Evolutionary conservation across 1,284 basidiomycete genomes (phyloP).

Genomic region (Ceratobasidium sp.): DNA sequence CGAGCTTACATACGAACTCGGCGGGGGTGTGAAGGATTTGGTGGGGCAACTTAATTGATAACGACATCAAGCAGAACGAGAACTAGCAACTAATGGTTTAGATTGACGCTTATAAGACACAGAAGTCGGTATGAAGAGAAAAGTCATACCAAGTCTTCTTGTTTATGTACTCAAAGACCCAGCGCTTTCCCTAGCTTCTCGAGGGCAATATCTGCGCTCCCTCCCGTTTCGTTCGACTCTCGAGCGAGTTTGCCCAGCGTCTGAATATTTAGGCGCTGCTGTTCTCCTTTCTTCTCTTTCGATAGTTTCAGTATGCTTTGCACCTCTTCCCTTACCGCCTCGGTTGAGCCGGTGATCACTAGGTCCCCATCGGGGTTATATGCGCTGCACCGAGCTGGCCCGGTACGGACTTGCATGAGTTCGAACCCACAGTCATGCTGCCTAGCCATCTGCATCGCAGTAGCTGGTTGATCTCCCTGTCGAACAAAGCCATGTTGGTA

Average conservation of each 20-base stretch:
- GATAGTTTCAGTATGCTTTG: neutral
- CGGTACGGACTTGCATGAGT: conserved; percentile 35
- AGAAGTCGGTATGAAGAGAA: too few species aligned
- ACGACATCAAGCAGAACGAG: neutral
- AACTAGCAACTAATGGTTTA: neutral
- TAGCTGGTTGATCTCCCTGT: conserved; percentile 34
- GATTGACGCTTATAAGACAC: too few species aligned
- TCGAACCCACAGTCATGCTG: conserved; percentile 35
- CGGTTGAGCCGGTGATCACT: neutral
- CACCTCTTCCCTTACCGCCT: conserved; percentile 17
- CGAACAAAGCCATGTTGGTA: neutral
- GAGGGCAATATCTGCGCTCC: conserved; percentile 17
- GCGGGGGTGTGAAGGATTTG: neutral
- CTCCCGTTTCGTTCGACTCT: conserved; percentile 7
- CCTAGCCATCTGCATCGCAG: conserved; percentile 15
- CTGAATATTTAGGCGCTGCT: conserved; percentile 15
- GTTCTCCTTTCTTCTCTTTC: neutral
- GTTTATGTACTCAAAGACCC: neutral
- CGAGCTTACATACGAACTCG: too few species aligned
- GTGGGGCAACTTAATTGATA: neutral
- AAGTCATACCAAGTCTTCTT: too few species aligned
- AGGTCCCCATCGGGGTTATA: neutral
- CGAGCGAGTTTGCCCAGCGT: conserved; percentile 13
- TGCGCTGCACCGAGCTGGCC: neutral
- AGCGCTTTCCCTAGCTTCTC: conserved; percentile 3